Conservation (phyloP, 352 stramenopile genomes). For the Globisporangium takayamanum region DNA sequence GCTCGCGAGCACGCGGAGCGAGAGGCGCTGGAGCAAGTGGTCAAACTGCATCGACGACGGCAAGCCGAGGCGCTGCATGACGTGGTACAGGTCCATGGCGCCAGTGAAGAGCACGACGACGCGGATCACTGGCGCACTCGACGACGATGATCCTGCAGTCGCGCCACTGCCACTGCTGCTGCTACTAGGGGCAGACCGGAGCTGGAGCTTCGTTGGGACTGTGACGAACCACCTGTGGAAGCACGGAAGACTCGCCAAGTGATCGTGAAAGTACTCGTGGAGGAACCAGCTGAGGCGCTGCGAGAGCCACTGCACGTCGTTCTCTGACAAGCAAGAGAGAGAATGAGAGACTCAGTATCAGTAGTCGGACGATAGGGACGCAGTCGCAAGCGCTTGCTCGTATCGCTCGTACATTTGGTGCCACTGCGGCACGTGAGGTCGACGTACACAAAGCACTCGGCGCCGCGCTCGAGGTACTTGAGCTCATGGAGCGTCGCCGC, state of each 20-base stretch:
- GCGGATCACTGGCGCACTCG: constrained; percentile 30
- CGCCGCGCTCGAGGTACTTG: constrained; percentile 60
- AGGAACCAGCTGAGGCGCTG: constrained; percentile 50
- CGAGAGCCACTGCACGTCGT: constrained; percentile 32
- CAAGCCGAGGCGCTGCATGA: constrained; percentile 16
- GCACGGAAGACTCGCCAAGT: constrained; percentile 48
- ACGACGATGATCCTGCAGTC: constrained; percentile 13
- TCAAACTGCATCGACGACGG: constrained; percentile 20
- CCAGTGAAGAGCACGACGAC: constrained; percentile 36
- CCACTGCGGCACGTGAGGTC: constrained; percentile 47
- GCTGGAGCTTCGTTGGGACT: constrained; percentile 42
- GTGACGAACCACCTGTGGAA: constrained; percentile 67
- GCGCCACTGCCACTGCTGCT: constrained; percentile 7
- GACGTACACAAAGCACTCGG: constrained; percentile 64
- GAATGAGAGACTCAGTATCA: neutral
- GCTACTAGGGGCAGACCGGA: constrained; percentile 24
- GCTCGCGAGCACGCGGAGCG: constrained; percentile 5
- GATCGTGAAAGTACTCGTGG: constrained; percentile 43
- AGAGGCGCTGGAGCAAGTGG: constrained; percentile 12
- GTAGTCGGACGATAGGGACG: neutral
- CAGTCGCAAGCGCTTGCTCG: no score
- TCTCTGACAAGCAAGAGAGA: constrained; percentile 22
- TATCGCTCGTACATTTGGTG: constrained; percentile 31
- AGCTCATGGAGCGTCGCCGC: constrained; percentile 60
- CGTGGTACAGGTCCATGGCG: constrained; percentile 20